Evolutionary conservation across 148 eudicot species (phyloP).

Genomic region (Pharnaceum exiguum): DNA sequence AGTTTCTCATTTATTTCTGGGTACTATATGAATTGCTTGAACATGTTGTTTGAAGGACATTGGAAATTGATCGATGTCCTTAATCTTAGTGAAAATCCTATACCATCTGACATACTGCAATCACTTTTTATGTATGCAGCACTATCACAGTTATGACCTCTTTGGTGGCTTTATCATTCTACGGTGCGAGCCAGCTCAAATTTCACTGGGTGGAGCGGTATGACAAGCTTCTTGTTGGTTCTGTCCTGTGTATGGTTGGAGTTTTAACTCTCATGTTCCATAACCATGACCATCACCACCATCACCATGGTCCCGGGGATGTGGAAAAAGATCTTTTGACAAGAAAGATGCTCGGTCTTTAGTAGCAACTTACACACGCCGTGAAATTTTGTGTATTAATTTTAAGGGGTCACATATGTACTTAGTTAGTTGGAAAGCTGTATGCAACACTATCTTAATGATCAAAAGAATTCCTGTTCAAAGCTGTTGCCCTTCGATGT

Average conservation of each 20-base stretch:
- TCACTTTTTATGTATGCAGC: conserved; percentile 39
- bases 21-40: too few species aligned
- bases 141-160: conserved; percentile 94
- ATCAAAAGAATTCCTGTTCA: too few species aligned
- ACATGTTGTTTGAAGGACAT: too few species aligned
- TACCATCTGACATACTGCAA: not conserved
- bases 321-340: conserved; percentile 36
- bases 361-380: not conserved
- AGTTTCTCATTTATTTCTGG: too few species aligned
- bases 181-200: conserved; percentile 94
- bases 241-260: conserved; percentile 88
- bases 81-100: too few species aligned
- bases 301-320: conserved; percentile 23
- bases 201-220: conserved; percentile 97
- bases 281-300: conserved; percentile 54
- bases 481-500: too few species aligned
- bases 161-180: conserved; percentile 93
- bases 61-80: too few species aligned
- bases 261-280: conserved; percentile 80
- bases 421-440: too few species aligned
- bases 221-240: conserved; percentile 94
- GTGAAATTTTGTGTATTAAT: conserved; percentile 18
- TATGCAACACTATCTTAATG: too few species aligned
- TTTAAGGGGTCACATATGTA: not conserved
- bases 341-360: conserved; percentile 56